Evolutionary conservation across 805 yeast species (phyloP).

Genomic region (Danielozyma ontarioensis): DNA sequence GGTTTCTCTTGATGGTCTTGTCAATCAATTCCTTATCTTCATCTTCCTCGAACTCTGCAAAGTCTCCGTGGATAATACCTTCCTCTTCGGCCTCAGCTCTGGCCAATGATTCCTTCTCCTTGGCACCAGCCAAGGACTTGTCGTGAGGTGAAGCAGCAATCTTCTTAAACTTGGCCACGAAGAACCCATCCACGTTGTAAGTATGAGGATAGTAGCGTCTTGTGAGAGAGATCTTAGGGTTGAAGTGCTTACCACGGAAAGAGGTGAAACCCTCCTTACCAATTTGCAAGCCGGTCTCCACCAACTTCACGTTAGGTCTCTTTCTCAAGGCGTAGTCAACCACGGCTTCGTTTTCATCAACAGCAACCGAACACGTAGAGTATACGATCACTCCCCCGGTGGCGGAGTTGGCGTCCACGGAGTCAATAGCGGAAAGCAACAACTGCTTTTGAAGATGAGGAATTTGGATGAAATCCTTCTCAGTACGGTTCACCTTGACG

Average conservation of each 20-base stretch:
- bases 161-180: conserved; percentile 93
- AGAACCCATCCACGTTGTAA: conserved; percentile 97
- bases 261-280: conserved; percentile 96
- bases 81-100: conserved; percentile 77
- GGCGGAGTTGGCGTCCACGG: conserved; percentile 87
- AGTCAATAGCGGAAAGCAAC: conserved; percentile 90
- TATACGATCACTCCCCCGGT: conserved; percentile 94
- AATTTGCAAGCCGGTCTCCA: conserved; percentile 85
- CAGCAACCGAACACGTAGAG: conserved; percentile 97
- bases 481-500: conserved; percentile 89
- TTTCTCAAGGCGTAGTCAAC: conserved; percentile 96
- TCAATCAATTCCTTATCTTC: conserved; percentile 72
- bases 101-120: conserved; percentile 78
- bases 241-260: conserved; percentile 88
- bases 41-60: conserved; percentile 72
- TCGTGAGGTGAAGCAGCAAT: conserved; percentile 82
- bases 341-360: conserved; percentile 97
- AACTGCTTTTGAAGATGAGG: conserved; percentile 96
- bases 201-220: conserved; percentile 98
- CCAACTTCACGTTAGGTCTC: conserved; percentile 92
- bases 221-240: conserved; percentile 69
- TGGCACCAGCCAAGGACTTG: conserved; percentile 80
- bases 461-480: conserved; percentile 92
- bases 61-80: conserved; percentile 80
- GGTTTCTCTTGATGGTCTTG: conserved; percentile 57